Percentiles rank a stretch among this genome's conserved stretches.
Evolutionary conservation across 805 yeast genomes (phyloP).

Genomic region (Peterozyma xylosa): DNA sequence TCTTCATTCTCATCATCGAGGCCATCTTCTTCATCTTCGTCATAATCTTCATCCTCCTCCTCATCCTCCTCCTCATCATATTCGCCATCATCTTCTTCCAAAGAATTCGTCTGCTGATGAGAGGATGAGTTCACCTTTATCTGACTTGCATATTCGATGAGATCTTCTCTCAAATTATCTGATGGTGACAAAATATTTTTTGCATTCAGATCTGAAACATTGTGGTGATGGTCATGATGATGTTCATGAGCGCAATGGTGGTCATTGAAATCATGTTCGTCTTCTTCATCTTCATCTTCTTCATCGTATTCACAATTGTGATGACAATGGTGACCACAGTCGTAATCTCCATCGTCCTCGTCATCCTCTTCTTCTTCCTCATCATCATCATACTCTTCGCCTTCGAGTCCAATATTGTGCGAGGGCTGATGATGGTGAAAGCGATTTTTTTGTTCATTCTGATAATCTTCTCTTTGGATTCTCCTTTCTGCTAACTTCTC

Average conservation of each 20-base stretch:
- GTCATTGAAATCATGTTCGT: constrained; percentile 5
- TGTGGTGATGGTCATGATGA: constrained; percentile 2
- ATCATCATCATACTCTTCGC: constrained; percentile 9
- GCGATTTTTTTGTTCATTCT: constrained; percentile 16
- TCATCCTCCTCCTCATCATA: constrained; percentile 20
- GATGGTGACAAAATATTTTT: constrained; percentile 26
- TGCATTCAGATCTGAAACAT: constrained; percentile 14
- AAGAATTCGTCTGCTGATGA: constrained; percentile 42
- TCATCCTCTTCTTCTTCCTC: constrained; percentile 20
- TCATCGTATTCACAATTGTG: constrained; percentile 20
- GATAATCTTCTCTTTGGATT: constrained; percentile 21
- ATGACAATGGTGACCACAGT: constrained; percentile 22
- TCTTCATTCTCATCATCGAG: constrained; percentile 24
- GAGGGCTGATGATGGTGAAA: constrained; percentile 17
- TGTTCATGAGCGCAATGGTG: neutral
- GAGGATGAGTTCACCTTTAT: constrained; percentile 34
- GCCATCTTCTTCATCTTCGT: constrained; percentile 21
- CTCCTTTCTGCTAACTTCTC: constrained; percentile 61
- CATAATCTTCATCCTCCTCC: constrained; percentile 14
- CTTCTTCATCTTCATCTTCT: constrained; percentile 14
- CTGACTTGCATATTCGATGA: constrained; percentile 37
- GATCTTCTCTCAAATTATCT: constrained; percentile 32
- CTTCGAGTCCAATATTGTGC: neutral
- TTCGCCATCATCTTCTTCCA: constrained; percentile 13
- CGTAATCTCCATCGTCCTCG: constrained; percentile 17